A percentile compares a stretch with the other conserved stretches of the same genome.
Conservation (phyloP, 345 rosid genomes). For the Triadica sebifera region DNA sequence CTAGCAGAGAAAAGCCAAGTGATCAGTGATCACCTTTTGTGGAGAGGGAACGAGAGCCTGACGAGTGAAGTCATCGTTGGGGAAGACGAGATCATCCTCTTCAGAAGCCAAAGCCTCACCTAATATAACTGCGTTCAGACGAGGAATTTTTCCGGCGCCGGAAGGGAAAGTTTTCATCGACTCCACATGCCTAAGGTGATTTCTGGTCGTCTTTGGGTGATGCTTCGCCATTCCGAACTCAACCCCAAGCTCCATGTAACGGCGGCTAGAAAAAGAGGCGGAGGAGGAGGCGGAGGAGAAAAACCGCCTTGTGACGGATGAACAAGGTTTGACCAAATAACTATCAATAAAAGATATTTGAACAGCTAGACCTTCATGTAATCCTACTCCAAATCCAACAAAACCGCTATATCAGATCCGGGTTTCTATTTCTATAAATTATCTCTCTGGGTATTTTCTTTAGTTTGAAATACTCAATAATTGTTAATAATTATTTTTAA, state of each 20-base stretch:
- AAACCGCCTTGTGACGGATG: neutral
- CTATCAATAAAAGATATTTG: neutral
- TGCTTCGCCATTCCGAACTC: neutral
- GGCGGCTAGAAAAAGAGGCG: neutral
- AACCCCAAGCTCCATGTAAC: too few relatives aligned
- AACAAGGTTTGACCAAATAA: neutral
- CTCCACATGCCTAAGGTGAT: slow-evolving; percentile 35
- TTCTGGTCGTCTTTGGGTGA: neutral
- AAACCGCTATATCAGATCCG: neutral
- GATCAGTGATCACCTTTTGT: slow-evolving; percentile 47
- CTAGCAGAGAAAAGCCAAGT: neutral
- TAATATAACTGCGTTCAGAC: slow-evolving; percentile 61
- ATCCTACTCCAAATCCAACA: neutral
- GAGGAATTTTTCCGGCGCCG: slow-evolving; percentile 69
- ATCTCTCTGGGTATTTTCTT: neutral
- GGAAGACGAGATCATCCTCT: slow-evolving; percentile 74
- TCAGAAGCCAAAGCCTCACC: slow-evolving; percentile 90
- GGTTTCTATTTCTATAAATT: neutral
- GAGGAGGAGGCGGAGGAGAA: neutral
- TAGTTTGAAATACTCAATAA: neutral
- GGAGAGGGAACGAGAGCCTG: slow-evolving; percentile 81
- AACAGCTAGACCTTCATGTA: neutral
- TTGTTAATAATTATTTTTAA: neutral
- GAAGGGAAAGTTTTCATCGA: slow-evolving; percentile 59
- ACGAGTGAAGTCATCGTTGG: slow-evolving; percentile 56